These are phyloP conservation scores for Cyberlindnera xishuangbannaensis DNA, from an alignment of 805 yeast species.

Conservation along the genomic window DNA sequence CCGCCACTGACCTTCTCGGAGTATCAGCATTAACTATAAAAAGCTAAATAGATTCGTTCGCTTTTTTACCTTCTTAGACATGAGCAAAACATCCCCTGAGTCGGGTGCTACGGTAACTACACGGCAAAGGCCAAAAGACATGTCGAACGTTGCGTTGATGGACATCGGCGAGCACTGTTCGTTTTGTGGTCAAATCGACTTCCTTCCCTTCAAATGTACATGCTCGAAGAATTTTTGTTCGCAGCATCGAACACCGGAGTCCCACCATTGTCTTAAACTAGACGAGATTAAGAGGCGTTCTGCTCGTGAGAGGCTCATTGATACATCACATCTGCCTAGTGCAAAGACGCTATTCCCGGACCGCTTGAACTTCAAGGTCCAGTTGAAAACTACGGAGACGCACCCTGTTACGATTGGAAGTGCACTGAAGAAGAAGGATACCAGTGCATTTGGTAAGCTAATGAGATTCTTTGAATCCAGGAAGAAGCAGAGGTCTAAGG, in stretches of 20 bases:
- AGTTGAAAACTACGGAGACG: constrained; percentile 16
- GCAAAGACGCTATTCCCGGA: constrained; percentile 23
- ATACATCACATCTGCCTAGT: constrained; percentile 21
- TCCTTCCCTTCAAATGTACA: constrained; percentile 25
- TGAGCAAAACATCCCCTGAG: no score
- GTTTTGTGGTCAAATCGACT: constrained; percentile 26
- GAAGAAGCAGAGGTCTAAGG: constrained; percentile 4
- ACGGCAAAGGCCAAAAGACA: constrained; percentile 3
- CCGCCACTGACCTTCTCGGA: no score
- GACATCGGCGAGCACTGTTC: constrained; percentile 28
- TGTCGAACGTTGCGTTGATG: constrained; percentile 25
- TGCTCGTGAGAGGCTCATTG: constrained; percentile 6
- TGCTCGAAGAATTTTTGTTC: constrained; percentile 21
- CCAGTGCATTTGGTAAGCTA: constrained; percentile 18
- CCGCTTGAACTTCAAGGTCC: constrained; percentile 16
- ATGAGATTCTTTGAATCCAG: constrained; percentile 15
- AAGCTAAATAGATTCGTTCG: no score
- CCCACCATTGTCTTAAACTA: constrained; percentile 17
- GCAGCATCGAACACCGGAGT: constrained; percentile 22
- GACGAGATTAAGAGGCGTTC: neutral
- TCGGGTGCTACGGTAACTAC: no score
- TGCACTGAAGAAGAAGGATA: constrained; percentile 3
- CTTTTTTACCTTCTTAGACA: no score
- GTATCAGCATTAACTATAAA: no score
- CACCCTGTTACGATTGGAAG: constrained; percentile 13